These are phyloP conservation scores for Aspergillus hortae DNA, from an alignment of 2,329 filamentous ascomycete genomes.

Conservation along the genomic window DNA sequence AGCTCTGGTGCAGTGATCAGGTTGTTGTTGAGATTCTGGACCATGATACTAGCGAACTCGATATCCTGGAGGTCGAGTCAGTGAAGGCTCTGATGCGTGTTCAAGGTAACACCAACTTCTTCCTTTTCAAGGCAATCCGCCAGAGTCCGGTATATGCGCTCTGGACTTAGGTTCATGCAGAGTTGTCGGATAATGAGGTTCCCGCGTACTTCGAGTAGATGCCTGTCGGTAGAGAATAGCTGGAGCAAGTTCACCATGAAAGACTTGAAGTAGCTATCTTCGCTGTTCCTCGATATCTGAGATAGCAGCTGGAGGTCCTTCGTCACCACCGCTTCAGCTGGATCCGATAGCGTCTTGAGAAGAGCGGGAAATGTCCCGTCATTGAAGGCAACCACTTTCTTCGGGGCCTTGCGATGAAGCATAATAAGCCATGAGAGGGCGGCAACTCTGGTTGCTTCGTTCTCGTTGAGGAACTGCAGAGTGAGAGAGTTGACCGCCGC, in stretches of 20 bases:
- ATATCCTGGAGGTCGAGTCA: conserved; percentile 58
- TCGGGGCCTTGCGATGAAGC: conserved; percentile 91
- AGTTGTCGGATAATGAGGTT: conserved; percentile 96
- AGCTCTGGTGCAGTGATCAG: conserved; percentile 95
- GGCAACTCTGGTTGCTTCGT: conserved; percentile 91
- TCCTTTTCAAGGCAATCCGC: conserved; percentile 97
- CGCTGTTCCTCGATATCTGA: conserved; percentile 93
- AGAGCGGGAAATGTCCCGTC: conserved; percentile 95
- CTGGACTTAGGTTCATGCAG: conserved; percentile 86
- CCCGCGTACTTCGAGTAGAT: conserved; percentile 83
- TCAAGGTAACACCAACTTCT: conserved; percentile 49
- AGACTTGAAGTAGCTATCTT: conserved; percentile 94
- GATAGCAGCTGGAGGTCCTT: conserved; percentile 90
- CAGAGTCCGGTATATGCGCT: conserved; percentile 91
- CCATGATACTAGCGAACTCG: conserved; percentile 99
- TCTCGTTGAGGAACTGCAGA: conserved; percentile 89
- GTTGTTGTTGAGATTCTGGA: conserved; percentile 98
- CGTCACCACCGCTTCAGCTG: conserved; percentile 91
- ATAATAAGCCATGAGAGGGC: conserved; percentile 96
- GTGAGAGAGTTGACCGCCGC: conserved; percentile 92
- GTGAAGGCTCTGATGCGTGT: background rate
- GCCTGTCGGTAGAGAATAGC: conserved; percentile 89
- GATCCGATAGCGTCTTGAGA: conserved; percentile 92
- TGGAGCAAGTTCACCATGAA: conserved; percentile 98
- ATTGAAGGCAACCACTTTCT: conserved; percentile 90